Evolutionary conservation across 495 filamentous ascomycete species (phyloP), one percentile per base, ranked within the genome.

Genomic region (Lentithecium fluviatile): DNA sequence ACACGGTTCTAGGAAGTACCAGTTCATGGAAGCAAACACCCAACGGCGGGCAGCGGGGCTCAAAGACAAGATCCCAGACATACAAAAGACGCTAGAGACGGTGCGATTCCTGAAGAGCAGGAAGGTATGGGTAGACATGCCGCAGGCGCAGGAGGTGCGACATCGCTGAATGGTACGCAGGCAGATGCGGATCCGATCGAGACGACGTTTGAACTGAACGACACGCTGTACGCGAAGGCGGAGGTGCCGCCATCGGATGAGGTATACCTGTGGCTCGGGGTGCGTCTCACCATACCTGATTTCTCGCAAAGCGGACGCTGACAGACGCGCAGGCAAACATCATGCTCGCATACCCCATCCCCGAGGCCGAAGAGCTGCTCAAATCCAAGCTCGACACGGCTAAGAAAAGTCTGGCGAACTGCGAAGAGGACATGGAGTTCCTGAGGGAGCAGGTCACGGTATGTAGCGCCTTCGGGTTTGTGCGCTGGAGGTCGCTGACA

Each of bases 401-500:
- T 23, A 86, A 90, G 73, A 75, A 79, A 69, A 95, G 84, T 68
- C 70, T 96, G 68, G 73, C 75, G 21, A 91, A 93, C 65, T 96
- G 92, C 68, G 92, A 97, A 70, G 94, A 98, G 79, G 94, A 98
- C 73, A 73, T 96, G 74, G 94, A 98, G 69, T 98, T 97, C 71
- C 76, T 98, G 73, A 78, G 94, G 62, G 92, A 96, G 72, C 94
- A 98, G 78, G 94, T 97, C 69, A 98, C 94, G 69, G 91, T 95
- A 78, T 56, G 55, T 20, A 17, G 17, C 6, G 1, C 6, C 2
- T 19, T 37, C 37, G 3, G 19, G 23, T 60, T 5, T 95, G 90
- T n/a, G 97, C 94, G 0, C 83, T 98, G 75, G 94, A 98, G 74
- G 94, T 98, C 40, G 94, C 94, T n/a, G n/a, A n/a, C n/a, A n/a